Evolutionary conservation across 1,284 basidiomycete genomes (phyloP).

Genomic region (Pseudozyma thailandica): DNA sequence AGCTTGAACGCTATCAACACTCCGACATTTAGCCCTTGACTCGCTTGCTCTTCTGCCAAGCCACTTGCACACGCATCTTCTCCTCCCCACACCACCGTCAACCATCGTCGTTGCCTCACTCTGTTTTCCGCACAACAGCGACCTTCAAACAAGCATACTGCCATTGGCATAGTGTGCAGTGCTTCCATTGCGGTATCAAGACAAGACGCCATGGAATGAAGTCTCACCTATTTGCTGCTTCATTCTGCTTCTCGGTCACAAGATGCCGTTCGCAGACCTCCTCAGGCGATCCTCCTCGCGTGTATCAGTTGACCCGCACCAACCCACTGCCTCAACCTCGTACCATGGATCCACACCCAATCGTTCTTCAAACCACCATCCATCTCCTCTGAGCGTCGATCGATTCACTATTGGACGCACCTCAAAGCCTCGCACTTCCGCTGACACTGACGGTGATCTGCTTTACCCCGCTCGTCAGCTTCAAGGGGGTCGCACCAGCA

Average conservation of each 20-base stretch:
- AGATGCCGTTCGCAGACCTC: constrained; percentile 31
- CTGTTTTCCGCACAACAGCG: not conserved
- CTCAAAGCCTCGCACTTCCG: constrained; percentile 7
- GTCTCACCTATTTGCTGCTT: constrained; percentile 1
- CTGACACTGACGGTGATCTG: constrained; percentile 9
- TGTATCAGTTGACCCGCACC: not conserved
- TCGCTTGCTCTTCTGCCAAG: not conserved
- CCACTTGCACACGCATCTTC: not conserved
- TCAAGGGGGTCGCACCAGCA: not conserved
- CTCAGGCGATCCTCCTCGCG: constrained; percentile 19
- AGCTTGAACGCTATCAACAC: not conserved
- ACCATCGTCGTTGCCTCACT: constrained; percentile 3
- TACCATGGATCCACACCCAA: constrained; percentile 9
- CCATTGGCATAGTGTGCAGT: not conserved
- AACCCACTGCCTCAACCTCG: constrained; percentile 3
- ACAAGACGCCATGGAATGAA: constrained; percentile 8
- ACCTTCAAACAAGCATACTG: not conserved
- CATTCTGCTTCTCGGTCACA: not conserved
- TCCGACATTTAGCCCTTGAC: constrained; percentile 1
- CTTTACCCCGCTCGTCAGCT: constrained; percentile 18
- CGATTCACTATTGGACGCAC: constrained; percentile 17
- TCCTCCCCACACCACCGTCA: not conserved
- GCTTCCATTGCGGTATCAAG: not conserved
- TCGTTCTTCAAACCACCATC: constrained; percentile 4
- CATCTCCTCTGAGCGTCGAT: constrained; percentile 3